Evolutionary conservation across 371 early-diverging fungal genomes (phyloP).

Genomic region (Paraphysoderma sedebokerense): DNA sequence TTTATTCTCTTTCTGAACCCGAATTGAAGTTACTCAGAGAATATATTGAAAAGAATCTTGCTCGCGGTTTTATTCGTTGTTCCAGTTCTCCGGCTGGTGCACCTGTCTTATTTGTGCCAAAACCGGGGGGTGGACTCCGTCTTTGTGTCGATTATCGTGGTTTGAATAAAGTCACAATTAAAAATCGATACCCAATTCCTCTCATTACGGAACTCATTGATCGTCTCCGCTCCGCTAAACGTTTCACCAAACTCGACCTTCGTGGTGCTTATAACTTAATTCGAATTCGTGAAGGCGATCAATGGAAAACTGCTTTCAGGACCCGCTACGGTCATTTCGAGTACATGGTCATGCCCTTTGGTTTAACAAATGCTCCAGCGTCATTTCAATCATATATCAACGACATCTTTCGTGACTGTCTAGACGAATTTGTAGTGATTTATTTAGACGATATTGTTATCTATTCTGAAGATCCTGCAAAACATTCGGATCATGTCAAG

Average conservation of each 20-base stretch:
- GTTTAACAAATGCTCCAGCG: constrained; percentile 19
- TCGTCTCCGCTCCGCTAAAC: constrained; percentile 8
- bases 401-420: constrained; percentile 10
- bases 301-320: constrained; percentile 29
- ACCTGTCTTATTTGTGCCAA: constrained; percentile 33
- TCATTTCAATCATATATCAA: constrained; percentile 26
- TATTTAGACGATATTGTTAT: constrained; percentile 43
- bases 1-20: too few relatives aligned
- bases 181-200: constrained; percentile 22
- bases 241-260: constrained; percentile 31
- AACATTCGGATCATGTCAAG: constrained; percentile 20
- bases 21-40: constrained; percentile 13
- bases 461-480: constrained; percentile 20
- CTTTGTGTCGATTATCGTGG: constrained; percentile 29
- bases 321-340: constrained; percentile 22
- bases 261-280: constrained; percentile 20
- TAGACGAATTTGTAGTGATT: constrained; percentile 17
- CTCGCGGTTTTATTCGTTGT: constrained; percentile 15
- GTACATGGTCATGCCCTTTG: constrained; percentile 32
- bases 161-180: constrained; percentile 22
- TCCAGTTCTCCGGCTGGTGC: constrained; percentile 27
- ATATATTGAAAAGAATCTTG: constrained; percentile 13
- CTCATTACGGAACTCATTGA: constrained; percentile 22
- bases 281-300: constrained; percentile 6
- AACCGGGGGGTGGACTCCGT: constrained; percentile 29